Evolutionary conservation across 352 stramenopile genomes (phyloP).

Genomic region (Sclerospora graminicola): DNA sequence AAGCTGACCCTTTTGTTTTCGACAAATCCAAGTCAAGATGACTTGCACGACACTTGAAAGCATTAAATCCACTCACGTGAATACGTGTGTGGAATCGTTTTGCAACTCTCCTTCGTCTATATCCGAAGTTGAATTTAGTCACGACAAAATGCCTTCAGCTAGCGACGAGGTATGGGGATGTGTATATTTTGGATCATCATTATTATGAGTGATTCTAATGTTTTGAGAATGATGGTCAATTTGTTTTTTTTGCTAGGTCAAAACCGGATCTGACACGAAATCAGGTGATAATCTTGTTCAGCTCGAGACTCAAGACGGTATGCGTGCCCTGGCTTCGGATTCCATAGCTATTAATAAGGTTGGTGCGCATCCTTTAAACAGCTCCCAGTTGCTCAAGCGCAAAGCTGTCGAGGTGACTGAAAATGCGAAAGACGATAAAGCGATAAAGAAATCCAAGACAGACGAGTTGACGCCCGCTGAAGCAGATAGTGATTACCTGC

Average conservation of each 20-base stretch:
- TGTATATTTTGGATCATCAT: too few species aligned
- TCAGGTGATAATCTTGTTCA: constrained; percentile 30
- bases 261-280: constrained; percentile 1
- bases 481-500: constrained; percentile 30
- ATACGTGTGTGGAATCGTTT: constrained; percentile 25
- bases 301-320: constrained; percentile 21
- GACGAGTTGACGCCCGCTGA: constrained; percentile 15
- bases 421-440: constrained; percentile 13
- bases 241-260: constrained; percentile 1
- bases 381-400: constrained; percentile 50
- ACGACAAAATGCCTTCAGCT: constrained; percentile 1
- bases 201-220: not conserved
- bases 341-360: constrained; percentile 67
- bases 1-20: not conserved
- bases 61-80: constrained; percentile 8
- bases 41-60: constrained; percentile 7
- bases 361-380: constrained; percentile 56
- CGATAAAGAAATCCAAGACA: constrained; percentile 24
- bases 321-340: constrained; percentile 23
- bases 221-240: not conserved
- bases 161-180: constrained; percentile 22
- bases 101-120: constrained; percentile 61
- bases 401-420: constrained; percentile 31
- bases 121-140: constrained; percentile 37
- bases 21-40: constrained; percentile 7